Evolutionary conservation across 176 grass and related monocot species (phyloP).

Genomic region (Miscanthus lutarioriparius): DNA sequence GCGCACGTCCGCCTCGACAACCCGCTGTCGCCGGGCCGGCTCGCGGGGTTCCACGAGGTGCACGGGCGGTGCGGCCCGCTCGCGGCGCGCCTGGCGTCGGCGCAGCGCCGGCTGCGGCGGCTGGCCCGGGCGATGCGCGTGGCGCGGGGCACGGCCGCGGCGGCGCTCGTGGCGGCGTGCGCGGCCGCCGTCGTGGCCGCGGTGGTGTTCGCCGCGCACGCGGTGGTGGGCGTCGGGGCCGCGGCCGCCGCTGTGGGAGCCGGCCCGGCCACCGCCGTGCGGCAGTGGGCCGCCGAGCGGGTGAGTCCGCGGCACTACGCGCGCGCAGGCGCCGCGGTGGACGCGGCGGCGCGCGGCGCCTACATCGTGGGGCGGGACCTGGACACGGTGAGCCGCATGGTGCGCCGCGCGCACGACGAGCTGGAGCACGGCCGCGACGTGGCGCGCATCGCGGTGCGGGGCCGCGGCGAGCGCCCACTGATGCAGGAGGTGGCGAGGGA

Average conservation of each 20-base stretch:
- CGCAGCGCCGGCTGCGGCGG: constrained; percentile 19
- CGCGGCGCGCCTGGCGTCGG: constrained; percentile 1
- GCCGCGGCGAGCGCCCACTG: constrained; percentile 38
- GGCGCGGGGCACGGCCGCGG: constrained; percentile 30
- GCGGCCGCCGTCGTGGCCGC: constrained; percentile 31
- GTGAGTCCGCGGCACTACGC: too few species aligned
- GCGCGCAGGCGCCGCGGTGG: too few species aligned
- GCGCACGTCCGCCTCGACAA: constrained; percentile 48
- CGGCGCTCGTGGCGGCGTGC: constrained; percentile 38
- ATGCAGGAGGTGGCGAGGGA: constrained; percentile 54
- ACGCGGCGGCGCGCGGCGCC: constrained; percentile 46
- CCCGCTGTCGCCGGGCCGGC: constrained; percentile 42
- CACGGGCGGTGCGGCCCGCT: constrained; percentile 51
- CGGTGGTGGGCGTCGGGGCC: too few species aligned
- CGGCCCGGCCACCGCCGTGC: too few species aligned
- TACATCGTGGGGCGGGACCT: constrained; percentile 84
- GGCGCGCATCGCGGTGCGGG: constrained; percentile 54
- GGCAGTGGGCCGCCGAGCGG: too few species aligned
- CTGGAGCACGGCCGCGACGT: constrained; percentile 84
- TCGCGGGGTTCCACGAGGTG: constrained; percentile 37
- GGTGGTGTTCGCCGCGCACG: neutral
- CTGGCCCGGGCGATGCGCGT: constrained; percentile 1
- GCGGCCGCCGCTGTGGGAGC: too few species aligned
- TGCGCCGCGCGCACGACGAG: constrained; percentile 77
- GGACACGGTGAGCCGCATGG: constrained; percentile 85